Conservation (phyloP, 2,329 filamentous ascomycete genomes). For the Pyricularia pennisetigena region DNA sequence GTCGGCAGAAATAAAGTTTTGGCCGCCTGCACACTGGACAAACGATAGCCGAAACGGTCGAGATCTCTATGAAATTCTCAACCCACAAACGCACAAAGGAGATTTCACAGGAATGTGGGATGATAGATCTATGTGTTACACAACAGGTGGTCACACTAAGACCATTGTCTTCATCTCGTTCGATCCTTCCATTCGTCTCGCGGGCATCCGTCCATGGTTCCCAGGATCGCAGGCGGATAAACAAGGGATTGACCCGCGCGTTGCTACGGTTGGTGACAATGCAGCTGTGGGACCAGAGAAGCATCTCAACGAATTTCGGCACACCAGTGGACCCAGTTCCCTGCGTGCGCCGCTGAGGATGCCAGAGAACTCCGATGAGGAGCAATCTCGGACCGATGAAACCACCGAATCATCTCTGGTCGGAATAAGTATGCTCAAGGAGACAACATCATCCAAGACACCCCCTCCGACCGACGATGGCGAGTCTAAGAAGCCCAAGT, state of each 20-base stretch:
- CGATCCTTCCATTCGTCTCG: constrained; percentile 27
- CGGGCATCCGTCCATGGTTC: constrained; percentile 14
- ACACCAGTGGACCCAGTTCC: not conserved
- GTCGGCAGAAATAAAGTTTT: constrained; percentile 16
- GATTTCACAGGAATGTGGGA: constrained; percentile 32
- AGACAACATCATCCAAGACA: not conserved
- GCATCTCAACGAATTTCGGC: not conserved
- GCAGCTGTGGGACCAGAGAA: not conserved
- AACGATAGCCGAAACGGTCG: constrained; percentile 15
- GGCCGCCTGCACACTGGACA: constrained; percentile 20
- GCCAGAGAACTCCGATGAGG: not conserved
- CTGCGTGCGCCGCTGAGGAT: not conserved
- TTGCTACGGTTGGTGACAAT: not conserved
- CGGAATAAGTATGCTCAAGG: not conserved
- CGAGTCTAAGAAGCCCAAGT: not conserved
- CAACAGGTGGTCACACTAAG: constrained; percentile 19
- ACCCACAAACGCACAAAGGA: constrained; percentile 24
- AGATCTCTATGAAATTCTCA: constrained; percentile 27
- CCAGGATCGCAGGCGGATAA: not conserved
- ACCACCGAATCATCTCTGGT: not conserved
- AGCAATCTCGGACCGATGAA: not conserved
- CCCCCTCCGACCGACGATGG: not conserved
- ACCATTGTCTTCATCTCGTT: constrained; percentile 31
- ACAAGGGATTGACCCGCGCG: not conserved
- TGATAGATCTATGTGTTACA: constrained; percentile 36